These are phyloP conservation scores for Coemansia javaensis DNA, from an alignment of 192 early-diverging fungal genomes.

Conservation along the genomic window DNA sequence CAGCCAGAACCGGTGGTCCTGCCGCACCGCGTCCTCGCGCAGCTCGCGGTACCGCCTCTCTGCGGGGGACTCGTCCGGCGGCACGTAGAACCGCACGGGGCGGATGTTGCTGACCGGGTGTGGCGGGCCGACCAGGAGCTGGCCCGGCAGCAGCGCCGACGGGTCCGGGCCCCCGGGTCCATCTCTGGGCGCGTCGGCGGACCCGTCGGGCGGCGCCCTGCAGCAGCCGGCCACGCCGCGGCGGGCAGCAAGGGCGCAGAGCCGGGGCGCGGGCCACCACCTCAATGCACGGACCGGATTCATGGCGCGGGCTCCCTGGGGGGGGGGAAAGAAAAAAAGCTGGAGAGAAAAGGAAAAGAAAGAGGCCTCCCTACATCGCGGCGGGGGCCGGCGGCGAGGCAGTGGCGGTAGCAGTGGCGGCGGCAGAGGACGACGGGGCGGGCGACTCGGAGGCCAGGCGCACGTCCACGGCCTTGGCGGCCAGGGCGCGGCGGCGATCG, in stretches of 20 bases:
- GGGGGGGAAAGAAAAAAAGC: neutral
- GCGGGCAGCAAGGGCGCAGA: no score
- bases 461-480: slow-evolving; percentile 39
- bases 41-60: slow-evolving; percentile 27
- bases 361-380: no score
- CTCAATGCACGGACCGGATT: no score
- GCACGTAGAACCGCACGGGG: slow-evolving; percentile 25
- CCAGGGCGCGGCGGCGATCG: slow-evolving; percentile 37
- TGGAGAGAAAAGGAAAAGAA: slow-evolving; percentile 7
- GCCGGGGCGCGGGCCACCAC: no score
- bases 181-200: no score
- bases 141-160: slow-evolving; percentile 29
- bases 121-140: slow-evolving; percentile 37
- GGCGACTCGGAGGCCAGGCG: slow-evolving; percentile 8
- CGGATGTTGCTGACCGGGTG: slow-evolving; percentile 47
- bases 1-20: slow-evolving; percentile 42
- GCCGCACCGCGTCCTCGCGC: slow-evolving; percentile 21
- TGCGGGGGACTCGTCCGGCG: slow-evolving; percentile 20
- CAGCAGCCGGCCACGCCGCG: no score
- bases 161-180: no score
- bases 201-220: no score
- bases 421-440: neutral
- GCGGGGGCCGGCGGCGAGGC: no score
- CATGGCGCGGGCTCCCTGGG: no score
- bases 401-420: neutral